Conservation (phyloP, 2,329 filamentous ascomycete species). For the Venturia aucupariae region DNA sequence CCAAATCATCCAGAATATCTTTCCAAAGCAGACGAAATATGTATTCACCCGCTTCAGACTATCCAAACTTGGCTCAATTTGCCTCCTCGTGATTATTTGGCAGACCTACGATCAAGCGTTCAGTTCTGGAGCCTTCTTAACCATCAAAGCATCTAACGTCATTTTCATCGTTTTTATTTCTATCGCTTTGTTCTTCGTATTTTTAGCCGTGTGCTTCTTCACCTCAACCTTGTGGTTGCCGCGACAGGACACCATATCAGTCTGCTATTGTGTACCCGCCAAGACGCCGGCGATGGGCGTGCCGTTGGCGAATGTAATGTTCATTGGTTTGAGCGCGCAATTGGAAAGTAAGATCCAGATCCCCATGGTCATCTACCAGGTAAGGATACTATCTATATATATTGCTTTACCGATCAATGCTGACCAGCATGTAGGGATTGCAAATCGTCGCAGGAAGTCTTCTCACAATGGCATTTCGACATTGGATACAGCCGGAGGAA, state of each 20-base stretch:
- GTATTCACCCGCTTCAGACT: conserved; percentile 41
- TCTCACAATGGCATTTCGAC: conserved; percentile 9
- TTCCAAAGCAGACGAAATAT: conserved; percentile 44
- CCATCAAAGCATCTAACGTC: conserved; percentile 50
- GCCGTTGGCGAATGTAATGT: conserved; percentile 60
- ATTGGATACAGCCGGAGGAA: conserved; percentile 6
- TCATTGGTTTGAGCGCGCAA: conserved; percentile 44
- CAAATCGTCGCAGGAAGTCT: conserved; percentile 10
- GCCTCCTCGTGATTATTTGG: conserved; percentile 48
- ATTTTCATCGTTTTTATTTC: conserved; percentile 61
- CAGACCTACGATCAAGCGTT: conserved; percentile 60
- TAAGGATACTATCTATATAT: conserved; percentile 35
- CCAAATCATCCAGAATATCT: conserved; percentile 49
- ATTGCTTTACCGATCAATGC: conserved; percentile 24
- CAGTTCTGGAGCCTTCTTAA: conserved; percentile 50
- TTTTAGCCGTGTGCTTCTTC: conserved; percentile 52
- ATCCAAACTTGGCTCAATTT: conserved; percentile 36
- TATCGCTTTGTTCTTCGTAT: conserved; percentile 53
- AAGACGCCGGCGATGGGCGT: conserved; percentile 65
- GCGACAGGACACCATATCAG: conserved; percentile 55
- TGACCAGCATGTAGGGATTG: neutral
- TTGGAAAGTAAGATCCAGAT: conserved; percentile 53
- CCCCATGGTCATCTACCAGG: conserved; percentile 48
- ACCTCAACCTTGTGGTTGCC: conserved; percentile 46
- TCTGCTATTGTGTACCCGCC: conserved; percentile 64